phyloP scores from a whole-genome alignment of 441 rosid genomes.

The Erodium trifolium region DNA sequence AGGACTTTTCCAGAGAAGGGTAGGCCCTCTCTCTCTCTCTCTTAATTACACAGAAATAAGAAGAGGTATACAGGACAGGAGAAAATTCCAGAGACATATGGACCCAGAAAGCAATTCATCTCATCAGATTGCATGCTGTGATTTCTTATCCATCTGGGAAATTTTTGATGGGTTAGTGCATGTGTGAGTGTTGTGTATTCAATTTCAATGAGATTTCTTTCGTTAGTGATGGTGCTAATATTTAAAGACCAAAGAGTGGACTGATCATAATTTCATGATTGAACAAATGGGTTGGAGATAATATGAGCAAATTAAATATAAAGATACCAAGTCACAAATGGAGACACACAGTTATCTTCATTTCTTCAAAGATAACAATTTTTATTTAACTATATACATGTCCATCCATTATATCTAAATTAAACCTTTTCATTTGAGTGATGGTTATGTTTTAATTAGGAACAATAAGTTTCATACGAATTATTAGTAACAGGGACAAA shows the following conservation, averaged over 20 bases:
- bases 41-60: not conserved
- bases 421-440: not conserved
- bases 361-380: no score
- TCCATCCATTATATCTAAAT: no score
- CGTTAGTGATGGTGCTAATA: constrained; percentile 5
- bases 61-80: no score
- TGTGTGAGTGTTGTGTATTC: not conserved
- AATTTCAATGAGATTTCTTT: not conserved
- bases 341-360: not conserved
- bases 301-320: constrained; percentile 16
- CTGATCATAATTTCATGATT: constrained; percentile 24
- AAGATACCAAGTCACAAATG: not conserved
- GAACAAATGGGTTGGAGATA: constrained; percentile 18
- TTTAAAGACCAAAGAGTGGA: constrained; percentile 13
- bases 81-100: no score
- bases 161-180: not conserved
- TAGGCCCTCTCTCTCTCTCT: not conserved
- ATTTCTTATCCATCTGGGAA: not conserved
- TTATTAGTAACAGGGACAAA: no score
- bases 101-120: not conserved
- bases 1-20: not conserved
- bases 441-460: no score
- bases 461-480: not conserved
- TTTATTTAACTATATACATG: no score
- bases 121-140: not conserved